Percentiles rank a stretch among this genome's conserved stretches.
phyloP scores from a whole-genome alignment of 306 rosid genomes.

The Leucaena leucocephala region DNA sequence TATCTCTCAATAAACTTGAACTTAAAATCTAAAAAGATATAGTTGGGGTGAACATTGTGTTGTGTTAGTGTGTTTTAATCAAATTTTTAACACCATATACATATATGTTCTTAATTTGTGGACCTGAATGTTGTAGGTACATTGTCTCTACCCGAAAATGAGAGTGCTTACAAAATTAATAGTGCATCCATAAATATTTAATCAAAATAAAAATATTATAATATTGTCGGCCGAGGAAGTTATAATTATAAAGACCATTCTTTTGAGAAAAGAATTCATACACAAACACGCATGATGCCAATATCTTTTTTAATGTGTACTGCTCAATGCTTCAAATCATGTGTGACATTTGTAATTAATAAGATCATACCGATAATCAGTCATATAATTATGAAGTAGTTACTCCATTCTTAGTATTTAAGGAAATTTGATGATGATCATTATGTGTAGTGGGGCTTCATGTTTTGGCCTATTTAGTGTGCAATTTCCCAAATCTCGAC shows the following conservation, averaged over 20 bases:
- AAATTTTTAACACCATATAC: too few relatives aligned
- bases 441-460: constrained; percentile 3
- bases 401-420: constrained; percentile 28
- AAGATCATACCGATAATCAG: background rate
- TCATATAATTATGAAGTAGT: constrained; percentile 10
- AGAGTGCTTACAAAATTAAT: background rate
- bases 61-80: too few relatives aligned
- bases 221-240: background rate
- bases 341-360: constrained; percentile 11
- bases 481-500: background rate
- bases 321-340: constrained; percentile 7
- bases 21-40: too few relatives aligned
- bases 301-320: background rate
- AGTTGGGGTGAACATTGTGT: too few relatives aligned
- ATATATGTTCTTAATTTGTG: too few relatives aligned
- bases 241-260: too few relatives aligned
- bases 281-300: background rate
- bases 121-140: too few relatives aligned
- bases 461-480: constrained; percentile 11
- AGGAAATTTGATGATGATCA: constrained; percentile 33
- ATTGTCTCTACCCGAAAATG: background rate
- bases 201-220: background rate
- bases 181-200: background rate
- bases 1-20: too few relatives aligned
- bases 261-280: background rate